phyloP scores from a whole-genome alignment of 164 flowering plant genomes.

The Umbilicus rupestris region DNA sequence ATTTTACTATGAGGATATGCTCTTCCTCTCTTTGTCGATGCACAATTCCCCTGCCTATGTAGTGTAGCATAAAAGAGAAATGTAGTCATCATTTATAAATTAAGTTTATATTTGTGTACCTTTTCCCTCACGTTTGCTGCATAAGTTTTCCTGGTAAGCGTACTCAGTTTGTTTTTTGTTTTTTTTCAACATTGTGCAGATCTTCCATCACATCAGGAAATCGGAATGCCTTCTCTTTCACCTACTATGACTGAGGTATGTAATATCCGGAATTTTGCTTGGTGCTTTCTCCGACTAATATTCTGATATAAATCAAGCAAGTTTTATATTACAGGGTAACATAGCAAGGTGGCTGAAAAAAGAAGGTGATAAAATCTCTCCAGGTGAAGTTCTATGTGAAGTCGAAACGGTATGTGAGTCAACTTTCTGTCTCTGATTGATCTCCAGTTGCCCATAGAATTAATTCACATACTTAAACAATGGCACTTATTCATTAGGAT shows the following conservation, averaged over 20 bases:
- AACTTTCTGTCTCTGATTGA: not conserved
- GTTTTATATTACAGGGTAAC: conserved; percentile 54
- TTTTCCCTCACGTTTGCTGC: not conserved
- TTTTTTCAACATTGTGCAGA: conserved; percentile 31
- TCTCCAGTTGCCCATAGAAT: not conserved
- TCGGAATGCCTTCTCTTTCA: conserved; percentile 99
- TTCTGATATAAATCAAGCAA: conserved; percentile 3
- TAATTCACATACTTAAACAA: not conserved
- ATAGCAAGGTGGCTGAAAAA: conserved; percentile 96
- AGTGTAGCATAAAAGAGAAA: too few relatives aligned
- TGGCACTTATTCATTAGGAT: conserved; percentile 36
- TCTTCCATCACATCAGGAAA: conserved; percentile 91
- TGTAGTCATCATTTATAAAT: too few relatives aligned
- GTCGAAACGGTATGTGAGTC: conserved; percentile 75
- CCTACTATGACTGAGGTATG: conserved; percentile 94
- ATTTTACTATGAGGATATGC: too few relatives aligned
- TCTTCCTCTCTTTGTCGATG: too few relatives aligned
- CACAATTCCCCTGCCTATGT: too few relatives aligned
- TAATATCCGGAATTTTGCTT: conserved; percentile 5
- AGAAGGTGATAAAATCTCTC: conserved; percentile 81
- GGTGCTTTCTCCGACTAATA: not conserved
- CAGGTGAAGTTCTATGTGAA: conserved; percentile 99
- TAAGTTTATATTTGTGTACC: not conserved
- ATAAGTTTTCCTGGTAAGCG: not conserved
- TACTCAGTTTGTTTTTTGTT: not conserved